These are phyloP conservation scores for Sphagnum contortum DNA, from an alignment of 225 moss, liverwort and hornwort species.

Conservation along the genomic window DNA sequence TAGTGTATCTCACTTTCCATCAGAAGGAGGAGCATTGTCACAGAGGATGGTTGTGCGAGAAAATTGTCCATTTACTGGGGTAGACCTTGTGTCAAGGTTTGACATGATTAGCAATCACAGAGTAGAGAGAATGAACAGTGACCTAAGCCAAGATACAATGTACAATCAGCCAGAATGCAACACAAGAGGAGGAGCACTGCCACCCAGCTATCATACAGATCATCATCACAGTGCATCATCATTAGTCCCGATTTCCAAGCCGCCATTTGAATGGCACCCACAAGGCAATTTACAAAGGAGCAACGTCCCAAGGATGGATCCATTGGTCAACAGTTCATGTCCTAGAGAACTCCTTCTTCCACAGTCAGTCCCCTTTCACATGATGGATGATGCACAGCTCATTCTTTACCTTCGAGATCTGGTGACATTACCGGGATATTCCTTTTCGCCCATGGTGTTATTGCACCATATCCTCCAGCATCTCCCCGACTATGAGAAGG, in stretches of 20 bases:
- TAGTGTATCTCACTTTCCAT: too few relatives aligned
- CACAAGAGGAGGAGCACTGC: too few relatives aligned
- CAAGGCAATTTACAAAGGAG: neutral
- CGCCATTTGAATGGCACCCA: constrained; percentile 6
- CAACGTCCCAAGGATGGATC: constrained; percentile 4
- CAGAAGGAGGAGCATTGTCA: too few relatives aligned
- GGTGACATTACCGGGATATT: constrained; percentile 11
- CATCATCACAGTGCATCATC: neutral
- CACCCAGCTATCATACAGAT: neutral
- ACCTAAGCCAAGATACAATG: too few relatives aligned
- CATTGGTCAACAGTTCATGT: constrained; percentile 22
- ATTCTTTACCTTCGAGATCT: constrained; percentile 25
- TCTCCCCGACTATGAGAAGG: constrained; percentile 26
- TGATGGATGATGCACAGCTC: constrained; percentile 28
- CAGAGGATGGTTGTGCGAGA: too few relatives aligned
- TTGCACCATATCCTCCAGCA: constrained; percentile 29
- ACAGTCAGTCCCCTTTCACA: constrained; percentile 13
- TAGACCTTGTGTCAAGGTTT: too few relatives aligned
- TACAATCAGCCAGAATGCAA: too few relatives aligned
- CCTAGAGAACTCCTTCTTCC: constrained; percentile 23
- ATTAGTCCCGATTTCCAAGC: constrained; percentile 2
- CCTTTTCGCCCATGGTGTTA: constrained; percentile 15
- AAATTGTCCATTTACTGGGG: too few relatives aligned
- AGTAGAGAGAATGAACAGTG: too few relatives aligned
- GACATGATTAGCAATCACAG: too few relatives aligned